phyloP scores from a whole-genome alignment of 768 basidiomycete genomes.

The Termitomyces heimii region DNA sequence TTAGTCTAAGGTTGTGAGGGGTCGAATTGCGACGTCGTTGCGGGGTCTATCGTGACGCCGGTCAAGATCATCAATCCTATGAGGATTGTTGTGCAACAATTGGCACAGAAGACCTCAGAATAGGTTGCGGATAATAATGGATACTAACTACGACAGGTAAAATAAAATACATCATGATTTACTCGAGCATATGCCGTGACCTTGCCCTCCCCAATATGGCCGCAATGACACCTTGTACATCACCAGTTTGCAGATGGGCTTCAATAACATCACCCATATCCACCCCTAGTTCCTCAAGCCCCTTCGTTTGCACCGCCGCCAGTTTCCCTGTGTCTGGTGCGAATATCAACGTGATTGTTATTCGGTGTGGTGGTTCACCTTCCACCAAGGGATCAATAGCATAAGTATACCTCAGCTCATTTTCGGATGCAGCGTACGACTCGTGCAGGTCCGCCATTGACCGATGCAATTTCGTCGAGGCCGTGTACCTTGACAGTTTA shows the following conservation, averaged over 20 bases:
- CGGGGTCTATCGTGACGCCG: neutral
- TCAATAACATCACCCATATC: conserved; percentile 58
- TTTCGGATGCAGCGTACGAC: conserved; percentile 58
- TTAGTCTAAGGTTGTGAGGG: neutral
- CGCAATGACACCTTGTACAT: conserved; percentile 59
- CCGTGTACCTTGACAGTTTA: conserved; percentile 52
- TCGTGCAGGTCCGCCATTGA: conserved; percentile 55
- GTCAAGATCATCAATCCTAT: neutral
- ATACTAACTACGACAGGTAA: neutral
- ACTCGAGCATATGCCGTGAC: conserved; percentile 4
- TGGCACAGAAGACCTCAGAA: neutral
- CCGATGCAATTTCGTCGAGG: conserved; percentile 60
- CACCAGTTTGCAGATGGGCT: conserved; percentile 55
- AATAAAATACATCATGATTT: neutral
- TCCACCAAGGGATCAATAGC: conserved; percentile 25
- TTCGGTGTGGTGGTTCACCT: conserved; percentile 20
- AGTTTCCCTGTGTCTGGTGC: conserved; percentile 63
- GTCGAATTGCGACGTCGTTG: neutral
- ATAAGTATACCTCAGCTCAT: conserved; percentile 74
- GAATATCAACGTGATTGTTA: conserved; percentile 59
- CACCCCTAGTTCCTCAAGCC: conserved; percentile 43
- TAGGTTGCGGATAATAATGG: neutral
- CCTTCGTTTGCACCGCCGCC: conserved; percentile 51
- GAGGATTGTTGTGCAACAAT: neutral
- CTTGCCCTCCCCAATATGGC: conserved; percentile 49